These are phyloP conservation scores for Ogataea salicorniae DNA, from an alignment of 805 yeast species.

Conservation along the genomic window DNA sequence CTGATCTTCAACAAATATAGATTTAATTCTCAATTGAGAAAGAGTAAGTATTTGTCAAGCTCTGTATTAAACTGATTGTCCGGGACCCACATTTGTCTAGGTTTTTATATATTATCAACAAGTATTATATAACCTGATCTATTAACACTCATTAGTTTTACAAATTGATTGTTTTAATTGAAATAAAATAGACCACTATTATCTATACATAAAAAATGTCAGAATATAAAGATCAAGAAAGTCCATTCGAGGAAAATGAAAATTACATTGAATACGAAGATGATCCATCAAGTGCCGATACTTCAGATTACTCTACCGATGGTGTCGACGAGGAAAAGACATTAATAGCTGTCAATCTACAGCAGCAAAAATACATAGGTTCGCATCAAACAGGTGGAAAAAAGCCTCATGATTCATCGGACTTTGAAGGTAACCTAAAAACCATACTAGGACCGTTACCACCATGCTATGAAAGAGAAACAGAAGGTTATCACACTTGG, in stretches of 20 bases:
- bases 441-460: slow-evolving; percentile 24
- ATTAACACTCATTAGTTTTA: too few species aligned
- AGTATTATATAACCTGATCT: too few species aligned
- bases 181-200: too few species aligned
- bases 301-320: slow-evolving; percentile 19
- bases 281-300: slow-evolving; percentile 19
- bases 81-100: too few species aligned
- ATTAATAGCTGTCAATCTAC: background rate
- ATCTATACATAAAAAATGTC: too few species aligned
- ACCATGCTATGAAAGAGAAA: slow-evolving; percentile 28
- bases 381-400: background rate
- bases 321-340: slow-evolving; percentile 9
- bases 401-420: slow-evolving; percentile 16
- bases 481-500: slow-evolving; percentile 35
- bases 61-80: too few species aligned
- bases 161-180: too few species aligned
- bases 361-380: background rate
- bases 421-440: slow-evolving; percentile 15
- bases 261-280: slow-evolving; percentile 15
- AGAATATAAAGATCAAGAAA: background rate
- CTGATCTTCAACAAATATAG: too few species aligned
- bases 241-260: background rate
- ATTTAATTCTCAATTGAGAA: too few species aligned
- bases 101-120: too few species aligned
- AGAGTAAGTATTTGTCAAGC: too few species aligned